Conservation (phyloP, 2,329 filamentous ascomycete species). For the Fusarium algeriense region DNA sequence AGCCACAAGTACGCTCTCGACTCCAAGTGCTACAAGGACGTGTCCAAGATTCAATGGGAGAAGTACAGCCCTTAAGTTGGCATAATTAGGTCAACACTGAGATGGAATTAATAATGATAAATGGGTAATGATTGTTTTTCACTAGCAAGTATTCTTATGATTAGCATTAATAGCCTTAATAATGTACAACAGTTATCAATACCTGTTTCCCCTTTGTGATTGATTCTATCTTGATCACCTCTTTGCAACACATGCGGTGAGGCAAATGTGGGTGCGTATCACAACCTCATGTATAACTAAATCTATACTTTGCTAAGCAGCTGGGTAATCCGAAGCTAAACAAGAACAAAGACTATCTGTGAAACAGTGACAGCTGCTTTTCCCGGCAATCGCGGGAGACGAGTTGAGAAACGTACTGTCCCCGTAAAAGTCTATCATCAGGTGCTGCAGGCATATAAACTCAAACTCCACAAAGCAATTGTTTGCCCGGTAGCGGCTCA, state of each 20-base stretch:
- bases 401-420: background rate
- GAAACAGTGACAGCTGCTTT: slow-evolving; percentile 1
- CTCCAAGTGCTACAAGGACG: slow-evolving; percentile 57
- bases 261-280: background rate
- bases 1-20: slow-evolving; percentile 56
- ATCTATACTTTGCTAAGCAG: slow-evolving; percentile 14
- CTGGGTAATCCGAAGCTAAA: slow-evolving; percentile 11
- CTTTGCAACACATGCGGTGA: slow-evolving; percentile 13
- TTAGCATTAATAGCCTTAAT: slow-evolving; percentile 28
- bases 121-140: slow-evolving; percentile 34
- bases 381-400: background rate
- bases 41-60: slow-evolving; percentile 47
- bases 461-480: slow-evolving; percentile 18
- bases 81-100: background rate
- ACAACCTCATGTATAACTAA: slow-evolving; percentile 7
- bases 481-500: slow-evolving; percentile 12
- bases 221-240: background rate
- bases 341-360: slow-evolving; percentile 9
- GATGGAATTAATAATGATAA: slow-evolving; percentile 34
- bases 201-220: background rate
- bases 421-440: slow-evolving; percentile 9
- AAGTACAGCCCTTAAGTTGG: slow-evolving; percentile 38
- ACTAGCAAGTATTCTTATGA: slow-evolving; percentile 30
- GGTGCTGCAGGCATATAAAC: slow-evolving; percentile 25
- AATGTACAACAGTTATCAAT: slow-evolving; percentile 28